A percentile compares a stretch with the other conserved stretches of the same genome.
phyloP scores from a whole-genome alignment of 306 rosid species.

The Lupinus albus region DNA sequence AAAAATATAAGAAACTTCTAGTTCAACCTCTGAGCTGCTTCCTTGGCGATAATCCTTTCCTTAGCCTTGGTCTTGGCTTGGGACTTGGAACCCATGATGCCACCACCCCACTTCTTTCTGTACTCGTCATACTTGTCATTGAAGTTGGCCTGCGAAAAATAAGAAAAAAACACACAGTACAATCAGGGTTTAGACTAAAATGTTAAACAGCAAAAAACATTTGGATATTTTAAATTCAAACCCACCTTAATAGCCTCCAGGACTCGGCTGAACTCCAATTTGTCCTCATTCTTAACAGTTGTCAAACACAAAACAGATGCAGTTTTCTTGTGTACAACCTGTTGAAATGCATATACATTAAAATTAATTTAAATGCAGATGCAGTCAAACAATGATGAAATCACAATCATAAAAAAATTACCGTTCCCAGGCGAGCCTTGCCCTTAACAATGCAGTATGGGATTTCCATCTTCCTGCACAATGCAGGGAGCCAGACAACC shows the following conservation, averaged over 20 bases:
- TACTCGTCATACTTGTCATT: conserved; percentile 79
- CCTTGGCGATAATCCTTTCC: conserved; percentile 75
- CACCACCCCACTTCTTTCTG: conserved; percentile 89
- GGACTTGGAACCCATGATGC: conserved; percentile 86
- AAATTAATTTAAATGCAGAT: no score
- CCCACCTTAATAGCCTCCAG: conserved; percentile 76
- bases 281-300: conserved; percentile 78
- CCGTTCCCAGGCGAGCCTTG: conserved; percentile 76
- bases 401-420: conserved; percentile 15
- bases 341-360: background rate
- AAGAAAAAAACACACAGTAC: background rate
- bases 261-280: conserved; percentile 73
- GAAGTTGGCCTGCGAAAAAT: conserved; percentile 70
- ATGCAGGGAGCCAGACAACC: conserved; percentile 89
- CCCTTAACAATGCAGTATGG: conserved; percentile 91
- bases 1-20: conserved; percentile 32
- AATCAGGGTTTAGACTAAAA: background rate
- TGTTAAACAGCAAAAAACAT: no score
- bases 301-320: conserved; percentile 84
- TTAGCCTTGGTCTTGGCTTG: conserved; percentile 81
- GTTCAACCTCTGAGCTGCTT: conserved; percentile 75
- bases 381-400: background rate
- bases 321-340: conserved; percentile 80
- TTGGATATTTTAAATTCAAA: background rate
- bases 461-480: conserved; percentile 88